Percentiles rank a stretch among this genome's conserved stretches.
These are phyloP conservation scores for Boletus reticulatus DNA, from an alignment of 768 basidiomycete species.

Conservation along the genomic window DNA sequence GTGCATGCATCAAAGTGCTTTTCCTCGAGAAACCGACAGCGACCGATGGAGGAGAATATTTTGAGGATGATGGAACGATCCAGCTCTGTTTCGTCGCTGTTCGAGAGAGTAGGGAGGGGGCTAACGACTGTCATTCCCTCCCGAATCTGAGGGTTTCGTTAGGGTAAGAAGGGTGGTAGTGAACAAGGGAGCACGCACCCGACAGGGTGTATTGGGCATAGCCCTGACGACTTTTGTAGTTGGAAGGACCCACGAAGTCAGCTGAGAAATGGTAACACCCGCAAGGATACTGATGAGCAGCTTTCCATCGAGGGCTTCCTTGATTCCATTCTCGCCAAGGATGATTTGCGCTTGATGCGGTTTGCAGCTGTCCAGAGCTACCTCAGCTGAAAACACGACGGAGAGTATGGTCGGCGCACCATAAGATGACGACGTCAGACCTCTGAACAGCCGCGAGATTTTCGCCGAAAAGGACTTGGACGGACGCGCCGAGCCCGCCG, in stretches of 20 bases:
- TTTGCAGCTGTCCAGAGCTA: constrained; percentile 67
- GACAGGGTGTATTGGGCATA: constrained; percentile 98
- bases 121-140: constrained; percentile 98
- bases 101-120: constrained; percentile 51
- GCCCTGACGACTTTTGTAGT: constrained; percentile 88
- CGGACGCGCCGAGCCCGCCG: constrained; percentile 57
- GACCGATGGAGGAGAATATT: constrained; percentile 96
- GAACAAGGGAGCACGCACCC: constrained; percentile 47
- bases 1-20: constrained; percentile 99
- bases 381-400: not conserved
- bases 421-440: constrained; percentile 85
- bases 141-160: constrained; percentile 64
- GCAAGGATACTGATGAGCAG: constrained; percentile 96
- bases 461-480: constrained; percentile 65
- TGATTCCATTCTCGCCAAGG: constrained; percentile 70
- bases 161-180: not conserved
- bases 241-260: constrained; percentile 69
- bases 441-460: constrained; percentile 72
- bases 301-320: constrained; percentile 83
- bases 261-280: constrained; percentile 88
- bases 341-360: constrained; percentile 83
- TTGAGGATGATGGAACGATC: constrained; percentile 77
- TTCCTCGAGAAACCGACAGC: constrained; percentile 94
- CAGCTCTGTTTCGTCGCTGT: constrained; percentile 44
- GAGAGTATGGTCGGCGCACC: constrained; percentile 47